A percentile compares a stretch with the other conserved stretches of the same genome.
These are phyloP conservation scores for Phoenix roebelenii DNA, from an alignment of 176 grass and related monocot genomes.

Conservation along the genomic window DNA sequence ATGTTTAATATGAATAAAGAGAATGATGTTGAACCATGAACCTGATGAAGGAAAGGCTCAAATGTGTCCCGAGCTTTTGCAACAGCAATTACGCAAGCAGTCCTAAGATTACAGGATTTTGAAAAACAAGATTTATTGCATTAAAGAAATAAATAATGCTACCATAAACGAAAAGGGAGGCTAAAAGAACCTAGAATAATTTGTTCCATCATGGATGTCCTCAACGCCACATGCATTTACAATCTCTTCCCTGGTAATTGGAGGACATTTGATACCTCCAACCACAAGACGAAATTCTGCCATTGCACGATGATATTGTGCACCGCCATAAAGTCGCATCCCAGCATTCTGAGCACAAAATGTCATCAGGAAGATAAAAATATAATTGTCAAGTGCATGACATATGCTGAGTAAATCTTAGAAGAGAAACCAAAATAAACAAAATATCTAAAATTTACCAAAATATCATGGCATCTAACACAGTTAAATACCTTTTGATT, in stretches of 20 bases:
- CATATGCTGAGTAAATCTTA: no score
- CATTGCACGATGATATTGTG: slow-evolving; percentile 93
- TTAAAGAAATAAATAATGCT: not conserved
- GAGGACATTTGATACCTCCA: slow-evolving; percentile 78
- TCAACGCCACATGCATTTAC: slow-evolving; percentile 99
- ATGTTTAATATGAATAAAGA: not conserved
- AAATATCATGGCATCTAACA: no score
- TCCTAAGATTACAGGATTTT: slow-evolving; percentile 40
- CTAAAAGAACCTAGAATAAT: slow-evolving; percentile 71
- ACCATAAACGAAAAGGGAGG: not conserved
- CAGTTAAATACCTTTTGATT: no score
- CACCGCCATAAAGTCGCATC: slow-evolving; percentile 94
- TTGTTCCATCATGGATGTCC: slow-evolving; percentile 98
- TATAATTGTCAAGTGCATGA: slow-evolving; percentile 1
- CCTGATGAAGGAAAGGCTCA: slow-evolving; percentile 94
- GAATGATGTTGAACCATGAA: slow-evolving; percentile 29
- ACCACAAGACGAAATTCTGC: slow-evolving; percentile 88
- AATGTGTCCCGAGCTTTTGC: slow-evolving; percentile 80
- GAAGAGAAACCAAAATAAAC: no score
- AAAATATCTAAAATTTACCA: no score
- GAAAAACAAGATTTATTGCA: slow-evolving; percentile 18
- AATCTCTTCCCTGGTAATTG: slow-evolving; percentile 94
- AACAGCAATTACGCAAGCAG: slow-evolving; percentile 97
- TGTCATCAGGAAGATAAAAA: slow-evolving; percentile 2
- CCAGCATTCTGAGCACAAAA: slow-evolving; percentile 59